Evolutionary conservation across 768 basidiomycete genomes (phyloP), one percentile per base, ranked within the genome.

Genomic region (Suillus variegatus): DNA sequence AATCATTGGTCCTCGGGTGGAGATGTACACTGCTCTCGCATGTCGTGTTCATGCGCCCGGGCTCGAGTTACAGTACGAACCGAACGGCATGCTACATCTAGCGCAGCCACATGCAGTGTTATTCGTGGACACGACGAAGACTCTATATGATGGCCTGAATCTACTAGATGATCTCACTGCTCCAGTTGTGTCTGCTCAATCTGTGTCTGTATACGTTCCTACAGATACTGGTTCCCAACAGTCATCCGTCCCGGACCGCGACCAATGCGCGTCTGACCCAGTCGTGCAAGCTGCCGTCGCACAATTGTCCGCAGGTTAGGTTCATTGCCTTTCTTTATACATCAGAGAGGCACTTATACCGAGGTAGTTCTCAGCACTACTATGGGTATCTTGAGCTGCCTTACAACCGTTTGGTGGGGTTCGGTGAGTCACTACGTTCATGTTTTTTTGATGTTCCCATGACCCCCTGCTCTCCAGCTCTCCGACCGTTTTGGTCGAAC

Each of bases 391-490:
- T 78, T 97, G 41, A 84, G 87, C 40, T 91, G 92, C 67, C 72
- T 95, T 41, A 94, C 93, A 3, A 88, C 90, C 14, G 92, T 86
- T 3, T 95, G 88, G 86, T 97, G 95, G 95, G 90, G 91, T 63
- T 83, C 89, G 62, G 90, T 91, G 76, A 75, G 89, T 81, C 64
- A 58, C 41, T 65, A 38, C 47, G n/a, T 64, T 40, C 9, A 28
- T 36, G 9, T 25, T 20, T 25, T 36, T 14, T 46, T 52, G 16
- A 9, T 28, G 6, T 51, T 25, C 14, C 18, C 62, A 65, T 51
- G 68, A 6, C 13, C 16, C 62, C 32, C 25, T 10, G 40, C 18
- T 43, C 41, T 32, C 32, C 47, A 93, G 88, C 82, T 90, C 52
- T 93, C 92, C 6, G 95, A 97, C 77, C 83, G 91, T 18, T 77